Evolutionary conservation across 129 eudicot species (phyloP), one percentile per base, ranked within the genome.

Genomic region (carrot (Daucus carota)): DNA sequence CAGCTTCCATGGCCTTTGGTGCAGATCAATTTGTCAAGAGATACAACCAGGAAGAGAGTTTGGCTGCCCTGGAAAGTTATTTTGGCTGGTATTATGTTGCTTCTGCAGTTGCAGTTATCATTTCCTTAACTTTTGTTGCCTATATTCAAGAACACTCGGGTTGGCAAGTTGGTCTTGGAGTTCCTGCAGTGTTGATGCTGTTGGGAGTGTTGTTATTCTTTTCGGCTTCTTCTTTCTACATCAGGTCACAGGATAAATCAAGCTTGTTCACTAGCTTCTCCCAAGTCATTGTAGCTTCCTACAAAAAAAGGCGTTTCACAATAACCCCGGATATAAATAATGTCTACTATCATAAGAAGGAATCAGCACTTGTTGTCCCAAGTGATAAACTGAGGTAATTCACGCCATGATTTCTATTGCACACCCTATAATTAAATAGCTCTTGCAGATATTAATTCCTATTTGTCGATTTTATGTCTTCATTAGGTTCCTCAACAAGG

Each of bases 1-100:
- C 89, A 26, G 80, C 71, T 22, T 78, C 87, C 42, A 18, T 88
- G 29, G 89, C 92, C 8, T 88, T 88, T n/a, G 92, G 89, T 6
- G 85, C 87, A 0, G 84, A 85, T 31, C 92, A 88, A 60, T 45
- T 88, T 52, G 72, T 73, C 54, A 47, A 33, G 9, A 33, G 14
- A 20, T 60, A 60, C 0, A 52, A 31, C 15, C 36, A 14, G 18
- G 73, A 70, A 28, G 7, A 14, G 9, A 68, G 44, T 17, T 43
- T 18, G 28, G 45, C 70, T 10, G 66, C 73, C 8, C 24, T 80
- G 22, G 81, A 76, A 54, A 83, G 84, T 45, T 85, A 75, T 26
- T 83, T 85, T 72, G 67, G 76, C 20, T 88, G 89, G 89, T 83
- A 78, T 67, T 85, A 85, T 54, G 82, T 77, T 60, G 36, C 80